phyloP scores from a whole-genome alignment of 129 eudicot genomes.

The Flaveria ramosissima region DNA sequence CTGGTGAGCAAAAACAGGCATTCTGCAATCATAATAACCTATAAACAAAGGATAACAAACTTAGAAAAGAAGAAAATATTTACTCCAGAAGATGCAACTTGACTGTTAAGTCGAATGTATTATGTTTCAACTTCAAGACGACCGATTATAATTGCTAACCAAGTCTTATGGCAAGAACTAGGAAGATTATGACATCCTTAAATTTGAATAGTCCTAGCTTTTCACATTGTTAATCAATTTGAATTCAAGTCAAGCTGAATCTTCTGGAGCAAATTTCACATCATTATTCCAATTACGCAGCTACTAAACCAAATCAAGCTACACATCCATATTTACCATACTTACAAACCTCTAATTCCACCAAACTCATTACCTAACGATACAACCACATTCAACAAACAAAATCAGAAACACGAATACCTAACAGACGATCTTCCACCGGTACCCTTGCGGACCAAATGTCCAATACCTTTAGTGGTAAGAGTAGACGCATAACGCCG shows the following conservation, averaged over 20 bases:
- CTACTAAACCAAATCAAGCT: slow-evolving; percentile 20
- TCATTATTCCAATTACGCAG: background rate
- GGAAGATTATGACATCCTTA: background rate
- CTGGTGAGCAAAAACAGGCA: background rate
- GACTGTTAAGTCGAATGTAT: slow-evolving; percentile 3
- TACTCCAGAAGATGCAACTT: slow-evolving; percentile 9
- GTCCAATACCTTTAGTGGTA: slow-evolving; percentile 74
- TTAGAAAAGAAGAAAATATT: no score
- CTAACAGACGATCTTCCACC: slow-evolving; percentile 99
- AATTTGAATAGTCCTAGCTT: no score
- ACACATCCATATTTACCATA: background rate
- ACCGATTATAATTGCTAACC: background rate
- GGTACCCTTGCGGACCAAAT: slow-evolving; percentile 90
- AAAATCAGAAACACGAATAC: slow-evolving; percentile 35
- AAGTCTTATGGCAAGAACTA: background rate
- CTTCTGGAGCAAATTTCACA: no score
- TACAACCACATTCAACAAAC: background rate
- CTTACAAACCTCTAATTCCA: slow-evolving; percentile 1
- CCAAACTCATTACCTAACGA: slow-evolving; percentile 1
- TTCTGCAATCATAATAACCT: no score
- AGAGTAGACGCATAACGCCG: slow-evolving; percentile 72
- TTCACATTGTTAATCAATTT: no score
- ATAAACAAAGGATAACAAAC: no score
- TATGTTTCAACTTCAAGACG: slow-evolving; percentile 7
- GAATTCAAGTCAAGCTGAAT: no score